Evolutionary conservation across 192 early-diverging fungal species (phyloP), one percentile per base, ranked within the genome.

Genomic region (Umbelopsis sp.): DNA sequence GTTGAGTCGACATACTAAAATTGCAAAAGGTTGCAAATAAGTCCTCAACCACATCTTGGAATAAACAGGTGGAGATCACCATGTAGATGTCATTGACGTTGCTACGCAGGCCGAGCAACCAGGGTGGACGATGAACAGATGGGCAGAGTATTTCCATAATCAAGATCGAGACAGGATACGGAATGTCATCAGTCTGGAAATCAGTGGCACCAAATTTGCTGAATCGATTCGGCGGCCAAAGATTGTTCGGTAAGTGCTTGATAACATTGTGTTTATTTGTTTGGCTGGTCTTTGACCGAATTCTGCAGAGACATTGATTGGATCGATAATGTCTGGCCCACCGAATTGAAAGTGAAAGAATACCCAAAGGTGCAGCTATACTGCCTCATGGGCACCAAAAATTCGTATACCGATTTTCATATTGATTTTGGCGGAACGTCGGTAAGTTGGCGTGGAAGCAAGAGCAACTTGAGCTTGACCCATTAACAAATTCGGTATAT

Each of bases 321-420:
- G 91, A 86, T 91, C 58, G 93, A 96, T 55, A 87, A 87, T 46
- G 84, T 93, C 70, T 98, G 96, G 96, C 96, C 96, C 12, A 46
- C 71, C 13, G 70, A 82, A 23, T 71, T 90, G 25, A 87, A 87
- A 74, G 70, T 69, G n/a, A 81, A 77, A 35, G 91, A 92, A 76
- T 95, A 90, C 71, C 96, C 96, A 10, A 87, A 88, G 53, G 93
- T 95, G 0, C 93, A 95, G 73, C 83, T 95, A 9, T 96, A 97
- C 73, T 97, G 96, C 71, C 76, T 96, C 66, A 96, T 97, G 96
- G 90, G 92, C 46, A 92, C 94, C n/a, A 86, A 90, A 73, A 91
- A 95, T 58, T 91, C 93, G 21, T 97, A 93, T 74, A 95, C 95
- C 21, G 95, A 97, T 75, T 96, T 91, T 68, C 94, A 94, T 76